Base-by-base conservation (phyloP, 2,329 filamentous ascomycete species). In the Penicillium sp. region DNA sequence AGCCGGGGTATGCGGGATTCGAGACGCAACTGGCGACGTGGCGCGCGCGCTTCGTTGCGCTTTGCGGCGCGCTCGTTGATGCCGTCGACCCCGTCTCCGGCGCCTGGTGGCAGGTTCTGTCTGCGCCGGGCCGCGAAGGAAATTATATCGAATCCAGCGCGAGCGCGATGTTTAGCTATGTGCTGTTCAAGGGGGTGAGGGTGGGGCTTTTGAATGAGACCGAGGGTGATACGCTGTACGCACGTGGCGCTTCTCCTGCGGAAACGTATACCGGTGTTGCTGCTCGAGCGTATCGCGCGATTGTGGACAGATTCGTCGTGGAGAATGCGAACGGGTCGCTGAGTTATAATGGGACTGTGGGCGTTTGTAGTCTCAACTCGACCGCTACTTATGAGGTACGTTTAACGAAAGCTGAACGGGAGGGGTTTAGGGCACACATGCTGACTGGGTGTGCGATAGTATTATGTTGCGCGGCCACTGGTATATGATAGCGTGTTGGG, bases 141-240 rank as follows among this genome's bases (percentile, higher is more conserved):
- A 88, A 89, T 71, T 89, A 85, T 71, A 83, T 88, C 52, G 85
- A 89, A 75, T 84, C 83, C 38, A 86, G 84, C 35, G 86, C 81
- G 7, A 83, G 83, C 2, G 85, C 84, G 3, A 85, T 88, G 82
- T 88, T 87, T 66, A 77, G 80, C 0, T 86, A 84, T 58, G 81
- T 83, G 0, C 72, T 86, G 63, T 70, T 86, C 13, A 82, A 79
- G 65, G 85, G 82, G 0, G 73, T 76, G 8, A 69, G 77, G 31
- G 49, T 79, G 6, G 81, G 80, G 0, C 62, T 63, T 51, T 50
- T 65, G 35, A 48, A 56, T 71, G 78, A 41, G 19, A 23, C 17
- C 0, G 48, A 26, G 1, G 47, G 29, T 7, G 15, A 26, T 26
- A 6, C 3, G 26, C 26, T 26, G 4, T 5, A 6, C 26, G 26